These are phyloP conservation scores for Nicotiana otophora DNA, from an alignment of 257 asterid genomes.

Conservation along the genomic window DNA sequence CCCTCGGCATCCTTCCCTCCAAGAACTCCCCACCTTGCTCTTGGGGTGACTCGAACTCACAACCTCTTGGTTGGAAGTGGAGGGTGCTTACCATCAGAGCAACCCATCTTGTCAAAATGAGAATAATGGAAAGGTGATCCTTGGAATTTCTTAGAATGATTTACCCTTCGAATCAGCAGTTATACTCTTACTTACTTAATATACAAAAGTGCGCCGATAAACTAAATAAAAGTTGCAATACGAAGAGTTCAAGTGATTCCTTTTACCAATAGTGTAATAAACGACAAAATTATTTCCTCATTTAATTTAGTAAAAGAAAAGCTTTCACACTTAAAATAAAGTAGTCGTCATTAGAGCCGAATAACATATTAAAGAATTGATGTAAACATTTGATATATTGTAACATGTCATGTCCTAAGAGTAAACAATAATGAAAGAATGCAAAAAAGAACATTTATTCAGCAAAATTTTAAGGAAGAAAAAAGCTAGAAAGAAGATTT, in stretches of 20 bases:
- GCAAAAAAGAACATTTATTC: no score
- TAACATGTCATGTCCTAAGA: no score
- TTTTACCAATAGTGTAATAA: background rate
- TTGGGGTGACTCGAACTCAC: no score
- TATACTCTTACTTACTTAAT: background rate
- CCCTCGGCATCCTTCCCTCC: no score
- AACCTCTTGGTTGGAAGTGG: no score
- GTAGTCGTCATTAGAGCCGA: background rate
- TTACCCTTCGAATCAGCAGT: background rate
- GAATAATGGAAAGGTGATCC: constrained; percentile 2
- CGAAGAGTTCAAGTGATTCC: background rate
- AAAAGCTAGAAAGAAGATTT: no score
- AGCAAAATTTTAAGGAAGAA: no score
- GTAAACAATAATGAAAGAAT: no score
- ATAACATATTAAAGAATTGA: background rate
- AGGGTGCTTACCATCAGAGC: no score
- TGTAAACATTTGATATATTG: no score
- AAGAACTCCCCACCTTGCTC: no score
- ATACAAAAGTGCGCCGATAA: background rate
- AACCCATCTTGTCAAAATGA: no score
- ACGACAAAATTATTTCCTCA: background rate
- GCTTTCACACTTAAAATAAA: background rate
- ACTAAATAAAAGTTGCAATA: background rate
- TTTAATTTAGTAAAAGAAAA: background rate
- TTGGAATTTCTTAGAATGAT: background rate